phyloP scores from a whole-genome alignment of 169 alveolate species.

The Plasmodium knowlesi region DNA sequence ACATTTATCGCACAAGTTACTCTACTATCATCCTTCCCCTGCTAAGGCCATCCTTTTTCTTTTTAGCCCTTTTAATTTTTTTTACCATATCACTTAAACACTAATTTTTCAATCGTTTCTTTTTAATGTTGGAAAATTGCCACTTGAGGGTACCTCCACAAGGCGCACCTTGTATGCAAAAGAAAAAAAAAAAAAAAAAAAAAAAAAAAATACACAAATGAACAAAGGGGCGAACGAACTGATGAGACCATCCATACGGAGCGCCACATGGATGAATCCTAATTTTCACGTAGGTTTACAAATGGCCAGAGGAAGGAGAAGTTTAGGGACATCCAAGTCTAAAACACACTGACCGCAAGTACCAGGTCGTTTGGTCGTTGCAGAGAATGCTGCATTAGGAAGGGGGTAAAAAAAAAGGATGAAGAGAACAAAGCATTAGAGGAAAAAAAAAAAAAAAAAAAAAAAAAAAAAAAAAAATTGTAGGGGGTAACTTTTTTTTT shows the following conservation, averaged over 20 bases:
- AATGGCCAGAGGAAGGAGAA: not conserved
- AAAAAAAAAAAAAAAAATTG: not conserved
- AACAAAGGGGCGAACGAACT: not conserved
- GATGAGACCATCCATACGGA: not conserved
- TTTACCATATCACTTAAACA: not conserved
- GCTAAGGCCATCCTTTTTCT: not conserved
- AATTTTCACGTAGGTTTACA: not conserved
- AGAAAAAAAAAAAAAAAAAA: not conserved
- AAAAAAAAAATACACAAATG: not conserved
- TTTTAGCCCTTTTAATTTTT: not conserved
- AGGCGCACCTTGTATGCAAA: not conserved
- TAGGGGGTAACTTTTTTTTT: not conserved
- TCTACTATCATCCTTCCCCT: not conserved
- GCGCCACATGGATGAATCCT: not conserved
- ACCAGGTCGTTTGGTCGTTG: constrained; percentile 39
- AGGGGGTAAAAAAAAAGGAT: not conserved
- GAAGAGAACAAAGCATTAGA: not conserved
- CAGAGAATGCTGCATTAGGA: constrained; percentile 17
- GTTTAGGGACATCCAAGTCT: constrained; percentile 1
- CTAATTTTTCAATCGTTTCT: not conserved
- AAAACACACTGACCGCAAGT: constrained; percentile 61
- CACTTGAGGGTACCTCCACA: not conserved
- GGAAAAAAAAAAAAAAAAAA: not conserved
- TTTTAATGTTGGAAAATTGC: not conserved
- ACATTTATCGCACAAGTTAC: not conserved